Percentiles rank a stretch among this genome's conserved stretches.
These are phyloP conservation scores for Boletus bicolor DNA, from an alignment of 768 basidiomycete species.

Conservation along the genomic window DNA sequence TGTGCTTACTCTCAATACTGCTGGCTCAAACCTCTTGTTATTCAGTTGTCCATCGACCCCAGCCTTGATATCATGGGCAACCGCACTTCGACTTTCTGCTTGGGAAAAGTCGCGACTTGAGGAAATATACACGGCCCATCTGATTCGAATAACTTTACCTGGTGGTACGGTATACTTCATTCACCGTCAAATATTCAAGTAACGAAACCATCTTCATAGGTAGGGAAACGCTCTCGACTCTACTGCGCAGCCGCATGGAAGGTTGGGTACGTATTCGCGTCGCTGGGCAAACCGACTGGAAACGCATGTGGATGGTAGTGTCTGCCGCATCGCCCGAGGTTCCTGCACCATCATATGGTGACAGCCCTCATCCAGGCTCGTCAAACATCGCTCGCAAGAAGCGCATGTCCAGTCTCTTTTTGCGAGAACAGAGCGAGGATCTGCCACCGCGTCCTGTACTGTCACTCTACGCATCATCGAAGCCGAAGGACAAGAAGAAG, in stretches of 20 bases:
- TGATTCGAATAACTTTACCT: slow-evolving; percentile 74
- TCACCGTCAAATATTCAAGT: slow-evolving; percentile 24
- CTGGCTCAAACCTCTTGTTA: slow-evolving; percentile 83
- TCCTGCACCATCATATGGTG: slow-evolving; percentile 24
- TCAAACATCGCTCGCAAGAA: slow-evolving; percentile 35
- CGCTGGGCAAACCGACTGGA: slow-evolving; percentile 98
- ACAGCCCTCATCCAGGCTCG: slow-evolving; percentile 25
- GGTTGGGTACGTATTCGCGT: slow-evolving; percentile 89
- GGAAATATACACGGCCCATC: slow-evolving; percentile 96
- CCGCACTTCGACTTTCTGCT: slow-evolving; percentile 81
- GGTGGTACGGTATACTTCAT: slow-evolving; percentile 34
- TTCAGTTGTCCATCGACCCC: slow-evolving; percentile 79
- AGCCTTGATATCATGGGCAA: slow-evolving; percentile 83
- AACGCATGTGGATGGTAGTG: slow-evolving; percentile 82
- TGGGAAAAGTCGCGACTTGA: slow-evolving; percentile 96
- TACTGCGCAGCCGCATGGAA: slow-evolving; percentile 74
- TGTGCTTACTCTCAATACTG: slow-evolving; percentile 90
- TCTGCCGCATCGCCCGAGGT: slow-evolving; percentile 40
- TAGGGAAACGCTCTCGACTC: slow-evolving; percentile 55
- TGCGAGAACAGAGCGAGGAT: slow-evolving; percentile 42
- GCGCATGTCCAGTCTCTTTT: slow-evolving; percentile 66
- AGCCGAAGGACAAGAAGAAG: slow-evolving; percentile 72
- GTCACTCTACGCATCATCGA: slow-evolving; percentile 58
- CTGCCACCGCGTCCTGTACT: slow-evolving; percentile 42
- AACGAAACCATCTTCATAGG: slow-evolving; percentile 26